Evolutionary conservation across 2,329 filamentous ascomycete genomes (phyloP).

Genomic region (Neonectria sp.): DNA sequence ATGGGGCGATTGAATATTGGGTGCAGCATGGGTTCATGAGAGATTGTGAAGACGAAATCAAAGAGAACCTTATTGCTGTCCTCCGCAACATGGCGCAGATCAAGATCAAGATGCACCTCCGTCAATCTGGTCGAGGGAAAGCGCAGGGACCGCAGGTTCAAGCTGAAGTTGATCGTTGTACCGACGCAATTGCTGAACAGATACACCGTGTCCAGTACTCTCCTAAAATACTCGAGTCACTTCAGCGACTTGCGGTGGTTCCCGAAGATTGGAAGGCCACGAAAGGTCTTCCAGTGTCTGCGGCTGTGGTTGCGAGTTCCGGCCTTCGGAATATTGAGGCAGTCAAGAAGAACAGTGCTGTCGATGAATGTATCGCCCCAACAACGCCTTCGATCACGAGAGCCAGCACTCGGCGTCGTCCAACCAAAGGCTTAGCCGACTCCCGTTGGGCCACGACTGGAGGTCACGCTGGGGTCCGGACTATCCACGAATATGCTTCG

Average conservation of each 20-base stretch:
- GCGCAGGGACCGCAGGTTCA: not conserved
- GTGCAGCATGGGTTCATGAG: constrained; percentile 43
- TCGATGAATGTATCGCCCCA: not conserved
- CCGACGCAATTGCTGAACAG: not conserved
- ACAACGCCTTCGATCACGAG: constrained; percentile 1
- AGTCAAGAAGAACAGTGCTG: not conserved
- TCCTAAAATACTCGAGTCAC: constrained; percentile 22
- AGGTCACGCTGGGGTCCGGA: not conserved
- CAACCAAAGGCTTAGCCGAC: constrained; percentile 31
- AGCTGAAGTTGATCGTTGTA: not conserved
- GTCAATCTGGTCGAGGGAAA: not conserved
- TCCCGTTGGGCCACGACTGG: constrained; percentile 34
- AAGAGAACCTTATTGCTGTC: constrained; percentile 36
- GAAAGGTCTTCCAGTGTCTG: constrained; percentile 15
- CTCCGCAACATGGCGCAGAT: constrained; percentile 43
- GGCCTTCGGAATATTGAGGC: not conserved
- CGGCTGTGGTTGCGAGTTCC: not conserved
- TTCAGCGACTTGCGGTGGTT: constrained; percentile 18
- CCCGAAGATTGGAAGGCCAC: constrained; percentile 19
- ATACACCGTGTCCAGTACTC: constrained; percentile 34
- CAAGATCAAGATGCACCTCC: constrained; percentile 38
- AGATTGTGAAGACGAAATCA: constrained; percentile 42
- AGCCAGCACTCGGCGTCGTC: not conserved
- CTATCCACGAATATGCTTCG: not conserved
- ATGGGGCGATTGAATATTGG: constrained; percentile 47